Conservation (phyloP, 352 stramenopile genomes). For the Phytophthora melonis region DNA sequence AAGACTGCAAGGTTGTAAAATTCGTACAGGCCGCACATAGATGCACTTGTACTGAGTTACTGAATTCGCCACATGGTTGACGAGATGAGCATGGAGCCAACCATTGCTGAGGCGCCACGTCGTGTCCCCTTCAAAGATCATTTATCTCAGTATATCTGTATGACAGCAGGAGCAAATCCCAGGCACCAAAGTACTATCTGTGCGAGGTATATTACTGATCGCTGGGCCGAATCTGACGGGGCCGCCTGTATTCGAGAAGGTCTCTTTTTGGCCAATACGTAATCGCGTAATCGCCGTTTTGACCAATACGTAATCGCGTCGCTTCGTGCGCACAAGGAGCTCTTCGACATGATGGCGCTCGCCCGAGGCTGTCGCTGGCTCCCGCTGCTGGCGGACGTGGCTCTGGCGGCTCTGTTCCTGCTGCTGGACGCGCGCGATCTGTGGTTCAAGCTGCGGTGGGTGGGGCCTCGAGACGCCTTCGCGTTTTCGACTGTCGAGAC, state of each 20-base stretch:
- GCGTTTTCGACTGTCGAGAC: constrained; percentile 46
- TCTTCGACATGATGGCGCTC: constrained; percentile 6
- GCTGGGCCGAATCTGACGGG: too few species aligned
- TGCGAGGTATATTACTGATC: too few species aligned
- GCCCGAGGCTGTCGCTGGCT: constrained; percentile 14
- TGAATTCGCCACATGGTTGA: too few species aligned
- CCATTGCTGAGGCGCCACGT: too few species aligned
- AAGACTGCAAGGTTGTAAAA: too few species aligned
- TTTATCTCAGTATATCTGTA: too few species aligned
- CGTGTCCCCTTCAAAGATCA: too few species aligned
- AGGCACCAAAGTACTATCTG: too few species aligned
- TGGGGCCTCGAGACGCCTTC: constrained; percentile 51
- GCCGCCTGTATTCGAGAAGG: constrained; percentile 7
- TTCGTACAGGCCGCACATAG: too few species aligned
- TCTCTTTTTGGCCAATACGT: constrained; percentile 20
- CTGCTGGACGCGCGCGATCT: constrained; percentile 63
- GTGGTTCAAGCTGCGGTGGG: constrained; percentile 67
- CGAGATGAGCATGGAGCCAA: too few species aligned
- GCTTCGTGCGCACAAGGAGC: constrained; percentile 24
- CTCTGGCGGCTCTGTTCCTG: constrained; percentile 41
- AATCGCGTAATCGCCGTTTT: constrained; percentile 18
- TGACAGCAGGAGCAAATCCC: too few species aligned
- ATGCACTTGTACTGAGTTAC: too few species aligned
- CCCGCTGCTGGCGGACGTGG: constrained; percentile 39
- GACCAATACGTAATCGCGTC: constrained; percentile 33